Evolutionary conservation across 2,329 filamentous ascomycete genomes (phyloP), one percentile per base, ranked within the genome.

Genomic region (Botrytis medusae): DNA sequence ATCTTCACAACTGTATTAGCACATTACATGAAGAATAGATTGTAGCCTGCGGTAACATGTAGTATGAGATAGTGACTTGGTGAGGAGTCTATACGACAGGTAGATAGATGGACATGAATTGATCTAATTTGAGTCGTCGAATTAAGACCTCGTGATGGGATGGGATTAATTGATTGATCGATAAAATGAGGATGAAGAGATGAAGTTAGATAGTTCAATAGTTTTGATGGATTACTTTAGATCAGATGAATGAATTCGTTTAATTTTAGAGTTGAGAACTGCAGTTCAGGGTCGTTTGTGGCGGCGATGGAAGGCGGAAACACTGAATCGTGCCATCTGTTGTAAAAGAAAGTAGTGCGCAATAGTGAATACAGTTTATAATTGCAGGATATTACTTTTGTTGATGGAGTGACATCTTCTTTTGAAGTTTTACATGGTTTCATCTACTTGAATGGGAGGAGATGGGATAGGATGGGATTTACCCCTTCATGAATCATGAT

Each of bases 401-500:
- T 22, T 32, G 10, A 51, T 51, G 18, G 29, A n/a, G 32, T 67
- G 29, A 51, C 2, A 51, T 51, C 40, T 57, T 57, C 48, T 65
- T 67, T 37, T 42, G 60, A 3, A 48, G 44, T 22, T n/a, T 51
- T 51, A 16, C 40, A 67, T 46, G 29, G 44, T 67, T 51, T 67
- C 63, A 51, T 34, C 20, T 18, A 51, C 37, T 63, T 44, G 22
- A 48, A 59, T 69, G 25, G 22, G n/a, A 22, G 61, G 14, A 3
- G 16, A 57, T 67, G 25, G 20, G 48, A 46, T 61, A 14, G 22
- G 22, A 61, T 61, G 29, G 20, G 32, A 51, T 65, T 65, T 65
- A 18, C 44, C 63, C 63, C 44, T 65, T 65, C 63, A 65, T 51
- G 63, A 51, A 65, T 65, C 44, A 37, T 62, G 60, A 37, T n/a